A percentile compares a stretch with the other conserved stretches of the same genome.
Evolutionary conservation across 177 flowering plant species (phyloP).

Genomic region (Telopea speciosissima): DNA sequence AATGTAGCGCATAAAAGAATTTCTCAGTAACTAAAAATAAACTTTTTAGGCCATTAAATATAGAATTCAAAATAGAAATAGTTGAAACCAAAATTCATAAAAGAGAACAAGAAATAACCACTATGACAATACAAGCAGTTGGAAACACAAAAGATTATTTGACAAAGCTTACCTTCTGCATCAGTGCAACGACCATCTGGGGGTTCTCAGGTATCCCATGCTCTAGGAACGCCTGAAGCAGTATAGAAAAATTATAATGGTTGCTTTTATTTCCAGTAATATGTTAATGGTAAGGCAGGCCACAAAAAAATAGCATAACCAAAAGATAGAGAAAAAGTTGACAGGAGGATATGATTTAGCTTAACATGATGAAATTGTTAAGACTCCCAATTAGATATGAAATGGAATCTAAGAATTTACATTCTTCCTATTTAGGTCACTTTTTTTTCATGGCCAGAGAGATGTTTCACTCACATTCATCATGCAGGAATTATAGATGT

Average conservation of each 20-base stretch:
- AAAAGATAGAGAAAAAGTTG: not conserved
- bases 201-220: slow-evolving; percentile 77
- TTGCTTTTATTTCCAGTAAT: not conserved
- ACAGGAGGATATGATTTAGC: not conserved
- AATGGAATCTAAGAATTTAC: not conserved
- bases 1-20: too few species aligned
- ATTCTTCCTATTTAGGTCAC: not conserved
- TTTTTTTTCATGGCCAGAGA: not conserved
- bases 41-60: not conserved
- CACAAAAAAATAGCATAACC: not conserved
- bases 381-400: not conserved
- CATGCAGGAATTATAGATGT: slow-evolving; percentile 22
- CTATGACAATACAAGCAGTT: not conserved
- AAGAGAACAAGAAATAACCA: too few species aligned
- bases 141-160: not conserved
- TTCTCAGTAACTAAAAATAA: not conserved
- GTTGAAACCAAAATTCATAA: not conserved
- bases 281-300: not conserved
- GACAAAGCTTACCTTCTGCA: slow-evolving; percentile 59
- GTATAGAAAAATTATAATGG: not conserved
- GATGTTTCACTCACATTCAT: slow-evolving; percentile 1
- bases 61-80: not conserved
- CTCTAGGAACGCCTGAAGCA: slow-evolving; percentile 72
- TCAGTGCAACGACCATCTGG: slow-evolving; percentile 57
- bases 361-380: not conserved